Percentiles rank a stretch among this genome's conserved stretches.
These are phyloP conservation scores for Colletotrichum nymphaeae DNA, from an alignment of 2,329 filamentous ascomycete genomes.

Conservation along the genomic window DNA sequence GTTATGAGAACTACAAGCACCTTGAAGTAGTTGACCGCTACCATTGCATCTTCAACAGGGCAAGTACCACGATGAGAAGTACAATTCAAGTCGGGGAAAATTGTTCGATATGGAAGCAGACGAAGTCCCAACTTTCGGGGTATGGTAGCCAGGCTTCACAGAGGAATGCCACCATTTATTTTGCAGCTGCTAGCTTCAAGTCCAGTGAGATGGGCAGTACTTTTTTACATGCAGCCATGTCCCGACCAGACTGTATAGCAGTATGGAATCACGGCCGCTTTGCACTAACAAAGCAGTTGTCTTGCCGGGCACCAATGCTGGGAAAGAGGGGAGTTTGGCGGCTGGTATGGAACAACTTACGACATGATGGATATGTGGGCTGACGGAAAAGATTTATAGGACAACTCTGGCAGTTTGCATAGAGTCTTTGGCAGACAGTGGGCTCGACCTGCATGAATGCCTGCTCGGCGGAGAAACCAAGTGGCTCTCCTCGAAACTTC, in stretches of 20 bases:
- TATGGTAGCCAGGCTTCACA: no score
- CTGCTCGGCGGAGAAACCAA: neutral
- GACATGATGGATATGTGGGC: conserved; percentile 1
- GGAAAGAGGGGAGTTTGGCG: no score
- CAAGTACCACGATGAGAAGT: no score
- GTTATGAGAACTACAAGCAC: neutral
- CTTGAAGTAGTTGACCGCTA: neutral
- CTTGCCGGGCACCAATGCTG: neutral
- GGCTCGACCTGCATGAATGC: neutral
- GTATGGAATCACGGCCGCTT: neutral
- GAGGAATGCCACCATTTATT: no score
- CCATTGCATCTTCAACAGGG: no score
- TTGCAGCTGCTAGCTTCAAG: no score
- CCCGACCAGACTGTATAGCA: neutral
- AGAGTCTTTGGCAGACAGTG: neutral
- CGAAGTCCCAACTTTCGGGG: no score
- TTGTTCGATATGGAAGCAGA: no score
- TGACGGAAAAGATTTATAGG: neutral
- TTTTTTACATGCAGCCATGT: no score
- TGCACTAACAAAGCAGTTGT: neutral
- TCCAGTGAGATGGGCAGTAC: no score
- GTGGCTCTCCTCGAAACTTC: neutral
- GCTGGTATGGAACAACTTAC: neutral
- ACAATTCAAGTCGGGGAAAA: no score
- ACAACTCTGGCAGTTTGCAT: neutral